Conservation (phyloP, 345 rosid genomes). For the Pelargonium nanum region DNA sequence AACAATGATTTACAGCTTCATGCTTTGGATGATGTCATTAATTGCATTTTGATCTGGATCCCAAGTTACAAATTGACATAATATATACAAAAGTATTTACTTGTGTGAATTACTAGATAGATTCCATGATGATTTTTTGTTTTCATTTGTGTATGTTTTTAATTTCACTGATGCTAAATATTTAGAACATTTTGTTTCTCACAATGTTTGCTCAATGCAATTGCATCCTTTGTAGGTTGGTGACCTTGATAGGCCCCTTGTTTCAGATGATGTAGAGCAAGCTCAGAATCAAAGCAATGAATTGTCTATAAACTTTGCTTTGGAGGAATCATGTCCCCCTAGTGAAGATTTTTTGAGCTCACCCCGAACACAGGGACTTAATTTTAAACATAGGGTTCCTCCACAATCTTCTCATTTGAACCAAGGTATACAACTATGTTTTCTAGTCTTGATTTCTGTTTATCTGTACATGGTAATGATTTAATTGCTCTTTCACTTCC, state of each 20-base stretch:
- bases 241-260: conserved; percentile 69
- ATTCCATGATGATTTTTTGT: background rate
- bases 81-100: no score
- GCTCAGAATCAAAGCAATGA: conserved; percentile 42
- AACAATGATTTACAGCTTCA: background rate
- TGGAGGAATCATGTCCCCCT: conserved; percentile 60
- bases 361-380: conserved; percentile 43
- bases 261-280: conserved; percentile 36
- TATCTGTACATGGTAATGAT: conserved; percentile 5
- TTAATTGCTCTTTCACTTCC: conserved; percentile 2
- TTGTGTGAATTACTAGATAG: background rate
- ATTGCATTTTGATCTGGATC: background rate
- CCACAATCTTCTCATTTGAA: conserved; percentile 33
- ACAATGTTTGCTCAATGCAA: background rate
- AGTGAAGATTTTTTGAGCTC: conserved; percentile 46
- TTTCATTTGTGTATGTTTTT: background rate
- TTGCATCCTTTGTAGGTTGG: conserved; percentile 28
- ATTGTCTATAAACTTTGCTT: conserved; percentile 41
- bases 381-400: conserved; percentile 58
- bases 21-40: background rate
- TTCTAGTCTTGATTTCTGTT: conserved; percentile 2
- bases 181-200: background rate
- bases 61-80: background rate
- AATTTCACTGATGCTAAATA: background rate
- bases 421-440: conserved; percentile 24